These are phyloP conservation scores for Kalmusia sp. DNA, from an alignment of 2,329 filamentous ascomycete genomes.

Conservation along the genomic window DNA sequence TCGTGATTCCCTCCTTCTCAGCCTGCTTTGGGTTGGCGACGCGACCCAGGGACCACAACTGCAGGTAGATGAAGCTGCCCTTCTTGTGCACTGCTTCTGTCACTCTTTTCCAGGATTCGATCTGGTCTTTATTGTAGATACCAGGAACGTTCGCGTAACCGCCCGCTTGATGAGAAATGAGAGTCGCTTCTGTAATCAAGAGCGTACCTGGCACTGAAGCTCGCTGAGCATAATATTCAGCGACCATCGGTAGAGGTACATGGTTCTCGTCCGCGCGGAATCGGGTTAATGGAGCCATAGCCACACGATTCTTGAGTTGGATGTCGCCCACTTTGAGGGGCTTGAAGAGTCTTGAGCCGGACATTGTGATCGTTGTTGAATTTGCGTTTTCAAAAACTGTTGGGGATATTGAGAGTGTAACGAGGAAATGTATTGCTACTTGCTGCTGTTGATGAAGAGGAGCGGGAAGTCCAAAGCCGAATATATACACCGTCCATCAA, in stretches of 20 bases:
- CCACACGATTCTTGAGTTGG: constrained; percentile 42
- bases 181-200: constrained; percentile 65
- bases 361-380: constrained; percentile 23
- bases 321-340: constrained; percentile 44
- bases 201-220: constrained; percentile 61
- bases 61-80: constrained; percentile 66
- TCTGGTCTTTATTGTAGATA: constrained; percentile 57
- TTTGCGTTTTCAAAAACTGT: not conserved
- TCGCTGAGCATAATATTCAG: constrained; percentile 63
- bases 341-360: constrained; percentile 40
- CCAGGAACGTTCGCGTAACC: constrained; percentile 63
- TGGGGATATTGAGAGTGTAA: no score
- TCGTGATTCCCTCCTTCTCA: constrained; percentile 42
- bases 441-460: not conserved
- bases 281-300: constrained; percentile 47
- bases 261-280: constrained; percentile 57
- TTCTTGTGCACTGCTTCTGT: constrained; percentile 69
- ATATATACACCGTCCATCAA: no score
- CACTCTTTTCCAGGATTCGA: constrained; percentile 66
- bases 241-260: constrained; percentile 51
- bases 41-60: constrained; percentile 69
- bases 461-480: no score
- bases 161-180: constrained; percentile 56
- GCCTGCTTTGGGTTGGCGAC: constrained; percentile 52
- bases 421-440: not conserved